Evolutionary conservation across 306 rosid genomes (phyloP).

Genomic region (Oemleria cerasiformis): DNA sequence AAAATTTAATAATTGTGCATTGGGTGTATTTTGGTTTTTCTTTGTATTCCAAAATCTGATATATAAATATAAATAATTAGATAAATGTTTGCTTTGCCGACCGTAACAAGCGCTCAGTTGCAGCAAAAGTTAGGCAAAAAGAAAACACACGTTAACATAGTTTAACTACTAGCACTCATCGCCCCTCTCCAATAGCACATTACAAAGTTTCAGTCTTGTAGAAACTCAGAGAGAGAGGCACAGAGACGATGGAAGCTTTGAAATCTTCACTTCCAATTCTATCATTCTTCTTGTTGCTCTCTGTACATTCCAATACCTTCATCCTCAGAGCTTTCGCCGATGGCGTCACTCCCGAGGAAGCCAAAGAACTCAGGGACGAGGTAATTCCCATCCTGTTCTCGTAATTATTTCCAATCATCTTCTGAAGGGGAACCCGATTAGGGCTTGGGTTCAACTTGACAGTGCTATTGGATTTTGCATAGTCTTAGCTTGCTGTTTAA

Average conservation of each 20-base stretch:
- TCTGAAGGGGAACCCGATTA: neutral
- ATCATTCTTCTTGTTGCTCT: conserved; percentile 25
- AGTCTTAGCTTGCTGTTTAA: neutral
- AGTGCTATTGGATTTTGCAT: neutral
- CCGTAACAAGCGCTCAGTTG: neutral
- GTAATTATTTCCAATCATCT: neutral
- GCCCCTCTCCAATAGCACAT: neutral
- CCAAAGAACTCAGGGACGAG: conserved; percentile 70
- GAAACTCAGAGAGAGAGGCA: neutral
- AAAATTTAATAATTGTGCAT: too few species aligned
- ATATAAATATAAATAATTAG: neutral
- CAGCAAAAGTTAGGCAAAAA: too few species aligned
- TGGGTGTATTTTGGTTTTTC: too few species aligned
- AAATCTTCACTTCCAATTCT: conserved; percentile 37
- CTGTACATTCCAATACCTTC: conserved; percentile 15
- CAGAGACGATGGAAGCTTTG: conserved; percentile 38
- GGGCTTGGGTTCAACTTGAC: conserved; percentile 3
- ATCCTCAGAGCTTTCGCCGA: conserved; percentile 40
- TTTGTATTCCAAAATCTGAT: too few species aligned
- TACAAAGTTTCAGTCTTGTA: neutral
- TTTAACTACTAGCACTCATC: too few species aligned
- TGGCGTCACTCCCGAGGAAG: conserved; percentile 65
- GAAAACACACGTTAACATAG: too few species aligned
- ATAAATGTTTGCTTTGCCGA: neutral
- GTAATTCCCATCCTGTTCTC: conserved; percentile 25